These are phyloP conservation scores for Athelia psychrophila DNA, from an alignment of 1,284 basidiomycete species.

Conservation along the genomic window DNA sequence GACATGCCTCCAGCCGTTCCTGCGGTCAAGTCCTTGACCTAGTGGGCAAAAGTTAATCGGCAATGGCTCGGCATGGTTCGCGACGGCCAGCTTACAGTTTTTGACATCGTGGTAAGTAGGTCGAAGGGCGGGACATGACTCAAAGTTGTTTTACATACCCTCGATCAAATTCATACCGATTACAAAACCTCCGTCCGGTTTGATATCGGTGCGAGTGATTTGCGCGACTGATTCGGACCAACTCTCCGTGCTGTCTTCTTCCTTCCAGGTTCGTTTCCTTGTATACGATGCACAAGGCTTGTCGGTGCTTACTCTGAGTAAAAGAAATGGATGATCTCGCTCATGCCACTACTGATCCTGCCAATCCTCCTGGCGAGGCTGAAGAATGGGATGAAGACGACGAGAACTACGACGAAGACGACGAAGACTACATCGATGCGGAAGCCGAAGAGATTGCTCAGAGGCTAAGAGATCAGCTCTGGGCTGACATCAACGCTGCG, in stretches of 20 bases:
- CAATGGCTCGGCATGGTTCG: neutral
- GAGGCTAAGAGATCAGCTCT: constrained; percentile 64
- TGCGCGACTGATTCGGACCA: neutral
- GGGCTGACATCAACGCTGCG: constrained; percentile 67
- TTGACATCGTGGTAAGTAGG: constrained; percentile 34
- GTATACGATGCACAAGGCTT: neutral
- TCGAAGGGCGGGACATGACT: constrained; percentile 1
- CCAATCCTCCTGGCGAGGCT: constrained; percentile 18
- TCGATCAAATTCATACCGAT: constrained; percentile 17
- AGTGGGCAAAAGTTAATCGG: neutral
- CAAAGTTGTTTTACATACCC: neutral
- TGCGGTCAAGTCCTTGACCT: constrained; percentile 77
- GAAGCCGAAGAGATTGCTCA: constrained; percentile 71
- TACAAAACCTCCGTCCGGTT: no score
- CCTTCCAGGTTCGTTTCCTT: neutral
- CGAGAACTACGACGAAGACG: constrained; percentile 44
- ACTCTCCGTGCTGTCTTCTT: neutral
- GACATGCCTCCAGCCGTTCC: constrained; percentile 87
- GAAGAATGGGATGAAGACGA: constrained; percentile 40
- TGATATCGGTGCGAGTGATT: neutral
- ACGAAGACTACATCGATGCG: constrained; percentile 63
- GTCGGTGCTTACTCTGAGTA: no score
- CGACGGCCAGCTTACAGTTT: constrained; percentile 27
- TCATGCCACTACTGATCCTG: neutral
- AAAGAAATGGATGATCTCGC: neutral